These are phyloP conservation scores for Cladosporium cucumerinum DNA, from an alignment of 2,329 filamentous ascomycete species.

Conservation along the genomic window DNA sequence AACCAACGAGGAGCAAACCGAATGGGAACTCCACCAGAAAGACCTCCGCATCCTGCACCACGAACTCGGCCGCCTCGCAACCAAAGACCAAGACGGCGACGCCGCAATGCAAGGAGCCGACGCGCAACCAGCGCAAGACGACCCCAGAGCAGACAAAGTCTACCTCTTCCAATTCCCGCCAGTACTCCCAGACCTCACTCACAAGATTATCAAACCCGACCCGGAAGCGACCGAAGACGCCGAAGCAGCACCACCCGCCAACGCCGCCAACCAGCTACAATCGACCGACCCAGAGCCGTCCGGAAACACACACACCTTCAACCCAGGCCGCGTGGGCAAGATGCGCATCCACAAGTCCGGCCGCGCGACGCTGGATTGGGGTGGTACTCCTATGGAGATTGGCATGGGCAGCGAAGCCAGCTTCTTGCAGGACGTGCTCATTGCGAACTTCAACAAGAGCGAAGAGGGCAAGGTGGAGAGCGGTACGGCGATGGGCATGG, in stretches of 20 bases:
- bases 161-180: slow-evolving; percentile 65
- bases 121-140: slow-evolving; percentile 26
- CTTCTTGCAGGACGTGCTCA: slow-evolving; percentile 60
- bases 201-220: slow-evolving; percentile 36
- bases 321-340: slow-evolving; percentile 57
- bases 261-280: slow-evolving; percentile 33
- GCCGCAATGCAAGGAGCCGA: slow-evolving; percentile 35
- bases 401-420: slow-evolving; percentile 54
- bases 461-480: slow-evolving; percentile 25
- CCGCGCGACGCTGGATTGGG: slow-evolving; percentile 61
- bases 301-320: slow-evolving; percentile 33
- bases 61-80: slow-evolving; percentile 44
- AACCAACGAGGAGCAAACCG: slow-evolving; percentile 51
- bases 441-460: slow-evolving; percentile 34
- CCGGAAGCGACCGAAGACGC: slow-evolving; percentile 24
- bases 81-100: slow-evolving; percentile 43
- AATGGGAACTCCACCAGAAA: slow-evolving; percentile 48
- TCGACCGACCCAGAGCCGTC: slow-evolving; percentile 38
- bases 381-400: slow-evolving; percentile 57
- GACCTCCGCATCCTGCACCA: slow-evolving; percentile 46
- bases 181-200: slow-evolving; percentile 55
- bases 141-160: slow-evolving; percentile 51
- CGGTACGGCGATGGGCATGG: slow-evolving; percentile 54
- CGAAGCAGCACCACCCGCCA: slow-evolving; percentile 24
- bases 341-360: slow-evolving; percentile 61